These are phyloP conservation scores for Fomitopsis palustris DNA, from an alignment of 1,284 basidiomycete genomes.

Conservation along the genomic window DNA sequence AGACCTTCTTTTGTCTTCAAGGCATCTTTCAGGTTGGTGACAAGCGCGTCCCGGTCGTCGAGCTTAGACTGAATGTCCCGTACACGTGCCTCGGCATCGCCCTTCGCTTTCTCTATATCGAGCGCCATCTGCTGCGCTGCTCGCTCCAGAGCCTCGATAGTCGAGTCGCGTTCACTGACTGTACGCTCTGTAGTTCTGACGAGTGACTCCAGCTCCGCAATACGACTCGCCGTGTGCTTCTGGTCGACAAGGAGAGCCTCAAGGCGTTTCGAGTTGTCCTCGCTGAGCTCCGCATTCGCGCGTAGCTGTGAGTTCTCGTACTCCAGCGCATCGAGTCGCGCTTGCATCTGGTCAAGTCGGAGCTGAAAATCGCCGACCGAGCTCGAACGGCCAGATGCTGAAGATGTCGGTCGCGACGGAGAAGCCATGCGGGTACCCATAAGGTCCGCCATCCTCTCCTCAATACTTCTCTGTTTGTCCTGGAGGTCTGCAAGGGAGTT, in stretches of 20 bases:
- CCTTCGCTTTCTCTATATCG: constrained; percentile 43
- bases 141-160: constrained; percentile 48
- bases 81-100: constrained; percentile 43
- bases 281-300: constrained; percentile 24
- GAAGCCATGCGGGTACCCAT: constrained; percentile 31
- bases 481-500: constrained; percentile 33
- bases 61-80: constrained; percentile 47
- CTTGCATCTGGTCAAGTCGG: constrained; percentile 41
- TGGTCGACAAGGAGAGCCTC: constrained; percentile 42
- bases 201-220: constrained; percentile 46
- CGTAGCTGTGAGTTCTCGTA: constrained; percentile 40
- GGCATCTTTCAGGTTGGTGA: constrained; percentile 47
- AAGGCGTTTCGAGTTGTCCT: constrained; percentile 19
- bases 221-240: constrained; percentile 38
- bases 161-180: constrained; percentile 48
- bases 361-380: constrained; percentile 28
- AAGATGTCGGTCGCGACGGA: constrained; percentile 27
- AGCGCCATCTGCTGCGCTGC: constrained; percentile 38
- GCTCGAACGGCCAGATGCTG: constrained; percentile 21
- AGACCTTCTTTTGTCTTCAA: constrained; percentile 50
- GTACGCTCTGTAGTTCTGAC: constrained; percentile 43
- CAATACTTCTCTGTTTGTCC: constrained; percentile 34
- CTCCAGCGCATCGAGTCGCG: constrained; percentile 51
- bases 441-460: constrained; percentile 48
- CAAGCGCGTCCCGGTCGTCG: constrained; percentile 41